Conservation (phyloP, 202 grass and related monocot genomes). For the Bolboschoenoplectus hybrid region DNA sequence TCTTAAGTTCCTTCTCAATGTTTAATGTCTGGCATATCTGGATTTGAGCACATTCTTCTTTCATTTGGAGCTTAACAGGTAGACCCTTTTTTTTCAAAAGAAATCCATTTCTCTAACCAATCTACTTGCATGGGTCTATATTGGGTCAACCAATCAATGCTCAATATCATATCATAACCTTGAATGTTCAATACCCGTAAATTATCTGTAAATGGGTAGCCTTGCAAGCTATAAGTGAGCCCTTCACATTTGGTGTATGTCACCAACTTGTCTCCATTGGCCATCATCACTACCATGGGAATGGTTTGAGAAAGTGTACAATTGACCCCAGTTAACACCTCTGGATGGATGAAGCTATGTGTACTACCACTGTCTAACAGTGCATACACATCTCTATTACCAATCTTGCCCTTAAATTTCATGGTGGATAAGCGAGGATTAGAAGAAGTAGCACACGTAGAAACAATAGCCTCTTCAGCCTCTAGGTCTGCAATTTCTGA, state of each 20-base stretch:
- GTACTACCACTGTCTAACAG: background rate
- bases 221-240: background rate
- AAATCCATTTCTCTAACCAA: background rate
- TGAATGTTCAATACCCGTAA: background rate
- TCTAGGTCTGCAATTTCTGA: background rate
- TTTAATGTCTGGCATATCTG: background rate
- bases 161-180: background rate
- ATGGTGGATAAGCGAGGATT: background rate
- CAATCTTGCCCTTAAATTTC: background rate
- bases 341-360: background rate
- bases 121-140: background rate
- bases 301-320: background rate
- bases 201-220: background rate
- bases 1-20: too few relatives aligned
- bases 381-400: background rate
- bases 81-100: background rate
- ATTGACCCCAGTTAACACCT: background rate
- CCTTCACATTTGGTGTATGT: background rate
- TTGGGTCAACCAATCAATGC: background rate
- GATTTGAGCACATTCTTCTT: background rate
- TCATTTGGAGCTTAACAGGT: background rate
- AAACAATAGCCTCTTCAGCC: background rate
- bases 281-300: background rate
- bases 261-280: background rate
- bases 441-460: background rate